Base-by-base conservation (phyloP, 179 eudicot genomes). In the Drosera spatulata region DNA sequence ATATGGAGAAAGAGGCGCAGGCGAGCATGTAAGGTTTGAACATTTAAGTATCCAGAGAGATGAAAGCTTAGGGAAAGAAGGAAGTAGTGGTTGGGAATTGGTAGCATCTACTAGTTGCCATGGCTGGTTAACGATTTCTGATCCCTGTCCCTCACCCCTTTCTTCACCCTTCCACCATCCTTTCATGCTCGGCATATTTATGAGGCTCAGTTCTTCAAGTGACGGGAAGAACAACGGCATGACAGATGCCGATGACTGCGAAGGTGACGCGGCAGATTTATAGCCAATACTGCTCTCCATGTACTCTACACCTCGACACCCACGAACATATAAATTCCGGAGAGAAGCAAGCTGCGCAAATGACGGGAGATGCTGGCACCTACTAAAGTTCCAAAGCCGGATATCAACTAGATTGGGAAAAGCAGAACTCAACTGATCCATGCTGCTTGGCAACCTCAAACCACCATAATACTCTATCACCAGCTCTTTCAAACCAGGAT, bases 321-420 rank as follows among this genome's bases (percentile, higher is more conserved):
- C 4, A 2, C 6, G 3, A 11, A 69, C 62, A 0, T 6, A 2
- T n/a, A 74, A 64, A 3, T 3, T 2, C 50, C 11, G 41, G 12
- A 70, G 66, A 45, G 46, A 48, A 3, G 15, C 47, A 48, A 69
- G 54, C 6, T 44, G 55, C 12, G 54, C 56, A 14, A 66, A 38
- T 5, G 46, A 47, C 5, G 65, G 15, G 50, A 69, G 55, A 48
- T 44, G 9, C 41, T 11, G 43, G 11, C 58, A 53, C 39, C 41
- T 53, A 3, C 8, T 13, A 49, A 61, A 64, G 2, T 60, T 4
- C 4, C 1, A 2, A 22, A 71, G 13, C 0, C 6, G 10, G 2
- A 71, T 47, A 4, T 3, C 15, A 7, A 56, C 66, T 51, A 71
- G 70, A 66, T 71, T 65, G 4, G 73, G 73, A 7, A 73, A 70